A percentile compares a stretch with the other conserved stretches of the same genome.
Evolutionary conservation across 345 rosid species (phyloP).

Genomic region (Atalantia buxifolia): DNA sequence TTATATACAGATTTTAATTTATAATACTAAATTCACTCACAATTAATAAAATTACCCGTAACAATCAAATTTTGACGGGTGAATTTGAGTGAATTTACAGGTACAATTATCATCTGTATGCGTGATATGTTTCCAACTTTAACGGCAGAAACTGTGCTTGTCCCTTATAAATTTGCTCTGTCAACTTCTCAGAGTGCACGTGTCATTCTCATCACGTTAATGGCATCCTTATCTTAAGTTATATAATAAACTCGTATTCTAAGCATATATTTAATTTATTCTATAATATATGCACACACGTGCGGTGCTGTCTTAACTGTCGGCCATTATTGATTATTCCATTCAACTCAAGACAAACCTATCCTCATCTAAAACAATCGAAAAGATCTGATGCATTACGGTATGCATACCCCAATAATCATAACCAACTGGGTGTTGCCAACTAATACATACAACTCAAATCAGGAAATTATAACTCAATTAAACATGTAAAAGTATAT

Average conservation of each 20-base stretch:
- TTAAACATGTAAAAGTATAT: background rate
- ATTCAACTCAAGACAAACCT: background rate
- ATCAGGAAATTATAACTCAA: background rate
- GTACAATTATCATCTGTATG: too few relatives aligned
- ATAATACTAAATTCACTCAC: too few relatives aligned
- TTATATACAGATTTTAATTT: too few relatives aligned
- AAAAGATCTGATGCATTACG: too few relatives aligned
- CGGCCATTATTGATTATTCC: background rate
- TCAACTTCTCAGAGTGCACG: background rate
- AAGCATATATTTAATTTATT: background rate
- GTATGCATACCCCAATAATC: too few relatives aligned
- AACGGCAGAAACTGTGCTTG: slow-evolving; percentile 23
- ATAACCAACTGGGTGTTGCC: too few relatives aligned
- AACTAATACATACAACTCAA: background rate
- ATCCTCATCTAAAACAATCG: background rate
- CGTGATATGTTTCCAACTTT: slow-evolving; percentile 14
- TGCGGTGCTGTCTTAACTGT: background rate
- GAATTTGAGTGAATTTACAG: too few relatives aligned
- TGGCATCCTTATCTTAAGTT: background rate
- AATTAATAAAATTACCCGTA: too few relatives aligned
- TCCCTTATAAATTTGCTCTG: background rate
- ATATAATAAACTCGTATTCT: background rate
- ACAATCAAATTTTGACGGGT: too few relatives aligned
- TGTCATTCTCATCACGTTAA: background rate
- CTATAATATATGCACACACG: background rate